Percentiles rank a stretch among this genome's conserved stretches.
Evolutionary conservation across 805 yeast species (phyloP).

Genomic region (Candida rishiriensis): DNA sequence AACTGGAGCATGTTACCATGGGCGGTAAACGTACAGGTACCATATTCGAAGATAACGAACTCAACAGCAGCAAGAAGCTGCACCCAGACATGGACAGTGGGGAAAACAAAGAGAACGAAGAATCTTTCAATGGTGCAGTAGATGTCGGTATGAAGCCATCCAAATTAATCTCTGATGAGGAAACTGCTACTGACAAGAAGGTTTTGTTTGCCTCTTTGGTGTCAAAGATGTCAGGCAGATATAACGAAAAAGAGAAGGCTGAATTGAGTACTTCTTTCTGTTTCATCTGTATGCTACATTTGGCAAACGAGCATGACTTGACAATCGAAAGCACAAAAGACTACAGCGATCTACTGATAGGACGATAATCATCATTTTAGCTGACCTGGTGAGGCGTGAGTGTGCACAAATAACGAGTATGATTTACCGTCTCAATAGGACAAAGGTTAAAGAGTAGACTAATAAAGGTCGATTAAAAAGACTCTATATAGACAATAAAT

Average conservation of each 20-base stretch:
- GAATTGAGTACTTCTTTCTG: constrained; percentile 48
- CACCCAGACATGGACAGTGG: not conserved
- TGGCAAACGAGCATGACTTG: constrained; percentile 47
- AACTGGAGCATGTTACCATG: constrained; percentile 24
- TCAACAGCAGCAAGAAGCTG: too few relatives aligned
- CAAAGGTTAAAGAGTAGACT: not conserved
- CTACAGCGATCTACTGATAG: constrained; percentile 34
- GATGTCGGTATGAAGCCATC: constrained; percentile 1
- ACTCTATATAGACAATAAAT: not conserved
- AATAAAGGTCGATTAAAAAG: not conserved
- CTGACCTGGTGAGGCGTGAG: too few relatives aligned
- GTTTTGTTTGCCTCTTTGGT: constrained; percentile 33
- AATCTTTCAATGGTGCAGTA: not conserved
- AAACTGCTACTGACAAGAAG: constrained; percentile 1
- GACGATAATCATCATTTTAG: constrained; percentile 1
- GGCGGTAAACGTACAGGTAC: constrained; percentile 29
- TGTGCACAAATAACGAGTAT: too few relatives aligned
- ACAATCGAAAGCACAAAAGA: constrained; percentile 32
- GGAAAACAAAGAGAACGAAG: constrained; percentile 5
- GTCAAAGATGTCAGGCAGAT: constrained; percentile 31
- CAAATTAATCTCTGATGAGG: constrained; percentile 3
- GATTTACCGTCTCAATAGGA: too few relatives aligned
- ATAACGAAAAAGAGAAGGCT: constrained; percentile 33
- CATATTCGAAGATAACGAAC: constrained; percentile 20
- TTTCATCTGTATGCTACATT: constrained; percentile 44